phyloP scores from a whole-genome alignment of 202 grass and related monocot genomes.

The Brachypodium distachyon region DNA sequence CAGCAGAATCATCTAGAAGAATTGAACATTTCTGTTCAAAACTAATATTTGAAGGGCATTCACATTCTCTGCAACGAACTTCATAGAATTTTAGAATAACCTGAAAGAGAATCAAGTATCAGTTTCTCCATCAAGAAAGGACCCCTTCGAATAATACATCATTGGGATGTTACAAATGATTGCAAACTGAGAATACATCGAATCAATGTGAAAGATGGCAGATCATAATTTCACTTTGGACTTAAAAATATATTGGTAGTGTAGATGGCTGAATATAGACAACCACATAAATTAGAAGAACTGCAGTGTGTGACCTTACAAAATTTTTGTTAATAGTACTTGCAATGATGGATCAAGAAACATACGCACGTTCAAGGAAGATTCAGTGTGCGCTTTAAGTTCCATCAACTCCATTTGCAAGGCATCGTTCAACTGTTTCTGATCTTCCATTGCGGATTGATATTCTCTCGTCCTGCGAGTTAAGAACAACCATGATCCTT shows the following conservation, averaged over 20 bases:
- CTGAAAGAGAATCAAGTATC: slow-evolving; percentile 45
- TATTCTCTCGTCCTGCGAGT: slow-evolving; percentile 70
- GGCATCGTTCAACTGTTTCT: slow-evolving; percentile 56
- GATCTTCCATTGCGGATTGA: slow-evolving; percentile 55
- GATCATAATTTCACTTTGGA: neutral
- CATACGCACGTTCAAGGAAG: slow-evolving; percentile 58
- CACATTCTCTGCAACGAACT: slow-evolving; percentile 54
- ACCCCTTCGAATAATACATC: neutral
- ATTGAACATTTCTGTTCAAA: slow-evolving; percentile 65
- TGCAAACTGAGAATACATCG: neutral
- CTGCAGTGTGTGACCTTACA: neutral
- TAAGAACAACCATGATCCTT: slow-evolving; percentile 9
- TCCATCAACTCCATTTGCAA: slow-evolving; percentile 61
- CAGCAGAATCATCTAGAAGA: slow-evolving; percentile 67
- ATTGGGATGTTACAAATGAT: neutral
- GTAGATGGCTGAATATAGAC: neutral
- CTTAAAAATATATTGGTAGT: neutral
- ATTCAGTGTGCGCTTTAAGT: slow-evolving; percentile 50
- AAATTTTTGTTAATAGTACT: neutral
- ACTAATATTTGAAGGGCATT: slow-evolving; percentile 33
- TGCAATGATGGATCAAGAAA: neutral
- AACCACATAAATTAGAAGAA: slow-evolving; percentile 1
- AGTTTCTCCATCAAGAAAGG: neutral
- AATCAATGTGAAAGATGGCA: neutral
- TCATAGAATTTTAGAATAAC: slow-evolving; percentile 83